phyloP scores from a whole-genome alignment of 768 basidiomycete genomes.

The Suillus fuscotomentosus region DNA sequence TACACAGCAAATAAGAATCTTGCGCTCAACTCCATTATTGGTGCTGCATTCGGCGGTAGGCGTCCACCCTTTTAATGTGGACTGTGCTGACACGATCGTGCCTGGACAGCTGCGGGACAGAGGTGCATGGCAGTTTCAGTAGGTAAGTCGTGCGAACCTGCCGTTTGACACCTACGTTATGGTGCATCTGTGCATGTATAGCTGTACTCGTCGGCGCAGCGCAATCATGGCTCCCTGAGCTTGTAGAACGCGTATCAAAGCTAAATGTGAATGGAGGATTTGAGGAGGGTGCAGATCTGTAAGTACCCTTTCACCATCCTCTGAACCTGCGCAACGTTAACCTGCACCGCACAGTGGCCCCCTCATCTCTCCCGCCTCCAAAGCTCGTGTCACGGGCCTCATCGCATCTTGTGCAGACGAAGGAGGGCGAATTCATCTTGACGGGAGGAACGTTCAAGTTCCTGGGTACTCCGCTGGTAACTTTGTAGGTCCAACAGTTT shows the following conservation, averaged over 20 bases:
- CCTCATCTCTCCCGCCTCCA: conserved; percentile 80
- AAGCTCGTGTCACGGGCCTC: conserved; percentile 69
- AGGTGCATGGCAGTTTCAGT: conserved; percentile 97
- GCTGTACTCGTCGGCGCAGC: conserved; percentile 82
- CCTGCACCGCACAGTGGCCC: conserved; percentile 52
- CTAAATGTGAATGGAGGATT: conserved; percentile 91
- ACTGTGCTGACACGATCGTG: conserved; percentile 19
- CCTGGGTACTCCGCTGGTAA: conserved; percentile 83
- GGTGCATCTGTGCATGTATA: conserved; percentile 18
- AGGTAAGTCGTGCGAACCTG: conserved; percentile 43
- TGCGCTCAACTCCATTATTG: conserved; percentile 87
- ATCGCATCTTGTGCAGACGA: conserved; percentile 74
- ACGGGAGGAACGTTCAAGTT: conserved; percentile 73
- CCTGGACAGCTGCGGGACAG: conserved; percentile 79
- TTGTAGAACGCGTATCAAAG: conserved; percentile 76
- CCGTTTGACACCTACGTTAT: background rate
- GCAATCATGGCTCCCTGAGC: conserved; percentile 80
- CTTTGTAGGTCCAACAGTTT: conserved; percentile 90
- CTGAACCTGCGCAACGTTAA: conserved; percentile 5
- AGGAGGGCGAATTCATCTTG: conserved; percentile 84
- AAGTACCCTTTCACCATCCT: conserved; percentile 13
- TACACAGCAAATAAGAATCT: conserved; percentile 83
- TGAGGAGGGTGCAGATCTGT: conserved; percentile 83
- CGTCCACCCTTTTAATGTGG: conserved; percentile 10
- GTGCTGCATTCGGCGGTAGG: conserved; percentile 89